phyloP scores from a whole-genome alignment of 1,139 yeast genomes.

The Scheffersomyces illinoinensis region DNA sequence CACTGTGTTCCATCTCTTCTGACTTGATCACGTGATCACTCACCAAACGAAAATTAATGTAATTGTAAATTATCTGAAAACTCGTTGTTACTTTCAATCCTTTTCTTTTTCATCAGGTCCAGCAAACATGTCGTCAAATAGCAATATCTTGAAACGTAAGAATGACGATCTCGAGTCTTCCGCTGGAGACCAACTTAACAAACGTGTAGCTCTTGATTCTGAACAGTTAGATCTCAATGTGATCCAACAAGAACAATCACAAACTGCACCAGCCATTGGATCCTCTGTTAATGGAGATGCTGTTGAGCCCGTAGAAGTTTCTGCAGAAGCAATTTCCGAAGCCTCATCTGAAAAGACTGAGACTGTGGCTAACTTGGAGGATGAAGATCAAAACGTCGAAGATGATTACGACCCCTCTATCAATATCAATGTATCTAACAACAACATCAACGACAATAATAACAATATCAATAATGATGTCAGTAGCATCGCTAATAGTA shows the following conservation, averaged over 20 bases:
- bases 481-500: too few species aligned
- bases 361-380: not conserved
- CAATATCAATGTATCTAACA: not conserved
- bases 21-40: not conserved
- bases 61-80: not conserved
- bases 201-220: slow-evolving; percentile 72
- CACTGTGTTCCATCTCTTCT: not conserved
- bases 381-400: slow-evolving; percentile 2
- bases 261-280: slow-evolving; percentile 41
- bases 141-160: slow-evolving; percentile 61
- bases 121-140: slow-evolving; percentile 19
- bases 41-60: not conserved
- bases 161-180: slow-evolving; percentile 54
- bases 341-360: not conserved
- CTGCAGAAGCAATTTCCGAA: not conserved
- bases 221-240: slow-evolving; percentile 39
- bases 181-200: slow-evolving; percentile 40
- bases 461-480: not conserved
- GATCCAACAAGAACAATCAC: slow-evolving; percentile 40
- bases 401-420: slow-evolving; percentile 3
- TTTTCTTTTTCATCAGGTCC: not conserved
- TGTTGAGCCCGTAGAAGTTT: slow-evolving; percentile 5
- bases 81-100: not conserved
- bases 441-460: not conserved
- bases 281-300: slow-evolving; percentile 13